These are phyloP conservation scores for Rhazya stricta DNA, from an alignment of 257 asterid genomes.

Conservation along the genomic window DNA sequence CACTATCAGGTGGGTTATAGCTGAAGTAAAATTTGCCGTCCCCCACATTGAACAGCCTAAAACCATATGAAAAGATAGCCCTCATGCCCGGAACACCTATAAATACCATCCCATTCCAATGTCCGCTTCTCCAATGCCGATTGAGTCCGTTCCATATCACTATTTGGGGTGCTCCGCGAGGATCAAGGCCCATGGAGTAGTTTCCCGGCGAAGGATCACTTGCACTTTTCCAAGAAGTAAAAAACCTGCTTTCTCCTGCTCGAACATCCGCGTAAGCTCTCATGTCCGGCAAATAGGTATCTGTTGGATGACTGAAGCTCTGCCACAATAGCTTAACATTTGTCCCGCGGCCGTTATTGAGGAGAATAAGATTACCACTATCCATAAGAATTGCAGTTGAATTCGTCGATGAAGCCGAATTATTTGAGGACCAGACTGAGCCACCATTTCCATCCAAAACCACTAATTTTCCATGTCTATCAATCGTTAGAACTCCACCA, in stretches of 20 bases:
- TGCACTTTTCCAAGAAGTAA: conserved; percentile 52
- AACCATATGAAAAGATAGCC: conserved; percentile 38
- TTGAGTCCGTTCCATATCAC: conserved; percentile 62
- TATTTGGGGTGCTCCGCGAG: conserved; percentile 65
- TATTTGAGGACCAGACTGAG: conserved; percentile 41
- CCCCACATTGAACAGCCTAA: conserved; percentile 27
- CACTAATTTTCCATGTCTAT: conserved; percentile 35
- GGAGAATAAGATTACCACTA: conserved; percentile 43
- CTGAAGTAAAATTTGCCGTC: conserved; percentile 26
- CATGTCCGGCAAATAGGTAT: conserved; percentile 63
- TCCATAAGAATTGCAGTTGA: conserved; percentile 40
- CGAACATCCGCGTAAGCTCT: conserved; percentile 21
- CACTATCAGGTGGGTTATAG: conserved; percentile 27
- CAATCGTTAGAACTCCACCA: conserved; percentile 36
- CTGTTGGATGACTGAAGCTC: conserved; percentile 59
- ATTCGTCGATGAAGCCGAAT: conserved; percentile 23
- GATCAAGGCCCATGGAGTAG: conserved; percentile 61
- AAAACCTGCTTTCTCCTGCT: conserved; percentile 30
- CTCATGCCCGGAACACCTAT: conserved; percentile 42
- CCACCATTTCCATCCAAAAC: conserved; percentile 30
- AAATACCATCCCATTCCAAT: conserved; percentile 49
- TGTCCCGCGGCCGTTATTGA: background rate
- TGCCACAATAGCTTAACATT: conserved; percentile 27
- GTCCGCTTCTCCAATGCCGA: conserved; percentile 76
- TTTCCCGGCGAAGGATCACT: conserved; percentile 63